Conservation (phyloP, 352 stramenopile species). For the Pythium periplocum region DNA sequence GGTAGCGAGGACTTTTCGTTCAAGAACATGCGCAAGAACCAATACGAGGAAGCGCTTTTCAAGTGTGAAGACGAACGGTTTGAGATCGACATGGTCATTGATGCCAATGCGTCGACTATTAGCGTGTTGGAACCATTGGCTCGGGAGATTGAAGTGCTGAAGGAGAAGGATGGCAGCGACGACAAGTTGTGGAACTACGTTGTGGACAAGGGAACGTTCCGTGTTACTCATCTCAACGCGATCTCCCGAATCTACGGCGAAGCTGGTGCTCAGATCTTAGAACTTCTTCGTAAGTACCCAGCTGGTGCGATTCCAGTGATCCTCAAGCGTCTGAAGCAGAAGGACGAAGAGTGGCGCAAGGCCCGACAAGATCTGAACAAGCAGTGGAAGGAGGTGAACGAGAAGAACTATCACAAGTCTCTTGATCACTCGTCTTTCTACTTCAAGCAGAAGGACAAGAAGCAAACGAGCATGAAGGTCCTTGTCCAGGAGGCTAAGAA, state of each 20-base stretch:
- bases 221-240: constrained; percentile 95
- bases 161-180: constrained; percentile 54
- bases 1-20: constrained; percentile 99
- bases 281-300: constrained; percentile 96
- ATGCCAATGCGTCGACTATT: constrained; percentile 95
- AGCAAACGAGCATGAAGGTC: constrained; percentile 93
- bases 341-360: constrained; percentile 95
- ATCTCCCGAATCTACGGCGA: constrained; percentile 99
- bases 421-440: constrained; percentile 99
- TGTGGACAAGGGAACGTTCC: constrained; percentile 94
- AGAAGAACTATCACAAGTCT: constrained; percentile 98
- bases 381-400: constrained; percentile 96
- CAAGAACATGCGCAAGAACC: constrained; percentile 98
- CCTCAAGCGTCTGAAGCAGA: constrained; percentile 97
- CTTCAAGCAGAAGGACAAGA: constrained; percentile 99
- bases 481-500: constrained; percentile 88
- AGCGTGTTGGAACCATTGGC: constrained; percentile 93
- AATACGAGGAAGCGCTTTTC: constrained; percentile 99
- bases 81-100: constrained; percentile 93
- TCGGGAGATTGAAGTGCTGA: constrained; percentile 90
- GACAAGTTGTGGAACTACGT: constrained; percentile 85
- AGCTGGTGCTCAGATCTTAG: constrained; percentile 83
- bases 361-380: constrained; percentile 94
- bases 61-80: constrained; percentile 98
- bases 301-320: constrained; percentile 97